Evolutionary conservation across 495 filamentous ascomycete genomes (phyloP).

Genomic region (Penicillium parvum): DNA sequence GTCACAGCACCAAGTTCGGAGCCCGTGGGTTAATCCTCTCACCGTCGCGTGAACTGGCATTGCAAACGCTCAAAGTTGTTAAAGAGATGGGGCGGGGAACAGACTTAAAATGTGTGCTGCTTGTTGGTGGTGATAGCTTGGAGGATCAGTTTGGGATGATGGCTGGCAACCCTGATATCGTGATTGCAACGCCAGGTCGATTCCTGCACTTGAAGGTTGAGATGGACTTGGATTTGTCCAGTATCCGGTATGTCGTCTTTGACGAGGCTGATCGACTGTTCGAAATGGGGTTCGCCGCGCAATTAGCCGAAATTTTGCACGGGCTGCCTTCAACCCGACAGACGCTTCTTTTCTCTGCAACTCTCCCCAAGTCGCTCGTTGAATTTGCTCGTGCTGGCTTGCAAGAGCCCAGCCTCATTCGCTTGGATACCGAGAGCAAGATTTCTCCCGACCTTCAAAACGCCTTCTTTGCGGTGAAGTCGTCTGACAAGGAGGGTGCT

Average conservation of each 20-base stretch:
- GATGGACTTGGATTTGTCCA: slow-evolving; percentile 83
- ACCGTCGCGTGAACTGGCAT: slow-evolving; percentile 84
- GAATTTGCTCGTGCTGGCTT: slow-evolving; percentile 93
- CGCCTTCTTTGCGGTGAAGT: slow-evolving; percentile 90
- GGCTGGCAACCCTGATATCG: slow-evolving; percentile 89
- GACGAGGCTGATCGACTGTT: slow-evolving; percentile 96
- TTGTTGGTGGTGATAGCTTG: slow-evolving; percentile 91
- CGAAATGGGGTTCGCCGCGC: slow-evolving; percentile 95
- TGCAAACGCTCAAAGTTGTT: slow-evolving; percentile 93
- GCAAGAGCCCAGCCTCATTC: slow-evolving; percentile 80
- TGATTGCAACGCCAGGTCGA: slow-evolving; percentile 93
- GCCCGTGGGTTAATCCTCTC: slow-evolving; percentile 82
- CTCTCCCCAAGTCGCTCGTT: slow-evolving; percentile 84
- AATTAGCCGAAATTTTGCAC: slow-evolving; percentile 89
- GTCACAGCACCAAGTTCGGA: slow-evolving; percentile 82
- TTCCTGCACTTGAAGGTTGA: slow-evolving; percentile 95
- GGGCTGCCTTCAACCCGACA: slow-evolving; percentile 79
- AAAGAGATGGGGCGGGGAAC: slow-evolving; percentile 90
- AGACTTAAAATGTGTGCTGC: slow-evolving; percentile 78
- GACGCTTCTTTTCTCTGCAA: slow-evolving; percentile 92
- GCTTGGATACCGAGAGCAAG: slow-evolving; percentile 91
- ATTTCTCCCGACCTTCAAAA: slow-evolving; percentile 90
- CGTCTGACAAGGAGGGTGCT: slow-evolving; percentile 87
- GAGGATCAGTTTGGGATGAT: slow-evolving; percentile 95
- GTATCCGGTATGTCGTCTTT: slow-evolving; percentile 87